Base-by-base conservation (phyloP, 179 eudicot species). In the Carnegiea gigantea region DNA sequence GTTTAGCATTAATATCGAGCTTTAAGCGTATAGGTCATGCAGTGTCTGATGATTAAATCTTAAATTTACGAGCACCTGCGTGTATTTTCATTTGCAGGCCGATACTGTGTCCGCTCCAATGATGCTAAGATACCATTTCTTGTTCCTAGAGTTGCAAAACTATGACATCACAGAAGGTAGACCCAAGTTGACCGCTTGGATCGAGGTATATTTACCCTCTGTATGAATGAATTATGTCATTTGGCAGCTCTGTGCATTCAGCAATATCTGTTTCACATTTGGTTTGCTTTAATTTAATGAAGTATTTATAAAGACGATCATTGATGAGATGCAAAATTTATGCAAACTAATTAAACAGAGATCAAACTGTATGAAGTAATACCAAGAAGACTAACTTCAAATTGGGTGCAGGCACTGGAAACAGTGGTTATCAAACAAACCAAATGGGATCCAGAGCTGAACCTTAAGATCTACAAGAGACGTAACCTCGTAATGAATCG, bases 51-150 rank as follows among this genome's bases (percentile, higher is more conserved):
- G 15, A 48, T 48, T 48, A 40, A 40, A 2, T 48, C 53, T 48
- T 48, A 48, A 48, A 48, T 48, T 48, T 48, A 48, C 15, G 53
- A 48, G 13, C 53, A 48, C 15, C 53, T 48, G 53, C 1, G 53
- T 48, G 15, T 11, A 48, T 9, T 48, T 48, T 13, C 53, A 60
- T 21, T 84, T 79, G 82, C 87, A 87, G 71, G 89, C 89, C 72
- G 92, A 92, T 82, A 77, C 88, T 49, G 72, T 43, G 53, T 77
- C 62, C 24, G 80, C 80, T 40, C 81, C 96, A 60, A 89, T 91
- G 72, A 80, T 92, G 73, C 94, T 91, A 85, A 88, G 96, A 78
- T 90, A 88, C 81, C 92, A 90, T 23, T 86, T 89, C 68, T 84
- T 87, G 80, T 79, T 91, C 54, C 80, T 78, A 24, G 91, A 92